These are phyloP conservation scores for Megacollybia platyphylla DNA, from an alignment of 1,284 basidiomycete genomes.

Conservation along the genomic window DNA sequence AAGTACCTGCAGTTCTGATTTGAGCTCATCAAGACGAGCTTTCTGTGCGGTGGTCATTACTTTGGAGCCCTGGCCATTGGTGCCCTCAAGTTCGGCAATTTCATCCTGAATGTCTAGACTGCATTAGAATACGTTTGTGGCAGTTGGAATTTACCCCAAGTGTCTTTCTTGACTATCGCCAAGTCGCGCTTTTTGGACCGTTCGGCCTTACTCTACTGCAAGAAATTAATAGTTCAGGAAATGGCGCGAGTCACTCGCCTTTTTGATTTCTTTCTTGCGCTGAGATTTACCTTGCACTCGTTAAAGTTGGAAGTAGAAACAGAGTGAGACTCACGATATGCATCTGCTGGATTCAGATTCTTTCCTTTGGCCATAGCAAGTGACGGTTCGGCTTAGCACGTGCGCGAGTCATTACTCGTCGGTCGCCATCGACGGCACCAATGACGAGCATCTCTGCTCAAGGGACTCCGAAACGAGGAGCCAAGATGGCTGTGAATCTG, in stretches of 20 bases:
- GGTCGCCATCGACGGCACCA: no score
- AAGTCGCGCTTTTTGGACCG: constrained; percentile 72
- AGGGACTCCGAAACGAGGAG: constrained; percentile 34
- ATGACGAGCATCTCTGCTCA: no score
- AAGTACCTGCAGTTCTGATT: constrained; percentile 58
- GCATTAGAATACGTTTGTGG: not conserved
- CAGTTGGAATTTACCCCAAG: constrained; percentile 35
- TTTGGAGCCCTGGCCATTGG: constrained; percentile 12
- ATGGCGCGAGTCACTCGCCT: constrained; percentile 37
- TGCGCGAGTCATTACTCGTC: no score
- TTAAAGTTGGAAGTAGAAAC: constrained; percentile 7
- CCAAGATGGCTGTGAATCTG: constrained; percentile 58
- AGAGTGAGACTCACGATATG: constrained; percentile 43
- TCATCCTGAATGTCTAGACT: constrained; percentile 56
- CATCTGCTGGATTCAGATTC: constrained; percentile 74
- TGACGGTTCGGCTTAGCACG: no score
- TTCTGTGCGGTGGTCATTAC: constrained; percentile 29
- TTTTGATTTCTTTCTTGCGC: constrained; percentile 83
- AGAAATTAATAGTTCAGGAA: constrained; percentile 7
- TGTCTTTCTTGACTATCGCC: constrained; percentile 80
- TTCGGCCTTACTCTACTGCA: constrained; percentile 79
- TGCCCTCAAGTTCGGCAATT: constrained; percentile 47
- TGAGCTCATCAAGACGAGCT: constrained; percentile 48
- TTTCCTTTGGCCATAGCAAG: constrained; percentile 69
- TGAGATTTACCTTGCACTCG: constrained; percentile 63